phyloP scores from a whole-genome alignment of 1,284 basidiomycete genomes.

The Microbotryum saponariae region DNA sequence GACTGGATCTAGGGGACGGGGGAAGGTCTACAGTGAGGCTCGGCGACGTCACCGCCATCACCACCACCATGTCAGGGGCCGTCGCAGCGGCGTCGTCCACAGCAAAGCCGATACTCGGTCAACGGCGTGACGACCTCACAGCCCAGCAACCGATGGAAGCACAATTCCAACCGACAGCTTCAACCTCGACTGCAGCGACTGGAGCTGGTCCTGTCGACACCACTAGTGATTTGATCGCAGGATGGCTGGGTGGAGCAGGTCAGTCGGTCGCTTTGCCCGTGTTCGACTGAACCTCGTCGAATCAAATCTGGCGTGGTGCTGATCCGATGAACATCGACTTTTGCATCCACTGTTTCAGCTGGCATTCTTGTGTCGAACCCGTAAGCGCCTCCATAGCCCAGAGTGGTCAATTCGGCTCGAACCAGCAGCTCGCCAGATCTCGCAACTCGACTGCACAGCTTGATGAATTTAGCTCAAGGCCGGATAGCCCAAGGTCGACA shows the following conservation, averaged over 20 bases:
- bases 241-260: conserved; percentile 6
- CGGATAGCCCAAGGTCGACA: background rate
- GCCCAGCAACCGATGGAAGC: no score
- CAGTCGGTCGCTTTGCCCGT: background rate
- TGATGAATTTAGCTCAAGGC: background rate
- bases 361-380: conserved; percentile 35
- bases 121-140: no score
- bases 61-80: no score
- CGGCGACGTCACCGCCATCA: no score
- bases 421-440: background rate
- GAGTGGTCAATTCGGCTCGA: background rate
- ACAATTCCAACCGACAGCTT: no score
- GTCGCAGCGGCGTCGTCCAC: no score
- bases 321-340: no score
- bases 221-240: conserved; percentile 3
- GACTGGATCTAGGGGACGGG: no score
- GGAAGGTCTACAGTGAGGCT: no score
- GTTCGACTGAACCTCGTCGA: no score
- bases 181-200: background rate
- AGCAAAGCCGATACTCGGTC: no score
- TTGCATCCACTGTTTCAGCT: conserved; percentile 9
- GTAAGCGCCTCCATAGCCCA: background rate
- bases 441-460: background rate
- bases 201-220: background rate
- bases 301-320: no score